These are phyloP conservation scores for Aspergillus fumigatus DNA, from an alignment of 2,329 filamentous ascomycete species.

Conservation along the genomic window DNA sequence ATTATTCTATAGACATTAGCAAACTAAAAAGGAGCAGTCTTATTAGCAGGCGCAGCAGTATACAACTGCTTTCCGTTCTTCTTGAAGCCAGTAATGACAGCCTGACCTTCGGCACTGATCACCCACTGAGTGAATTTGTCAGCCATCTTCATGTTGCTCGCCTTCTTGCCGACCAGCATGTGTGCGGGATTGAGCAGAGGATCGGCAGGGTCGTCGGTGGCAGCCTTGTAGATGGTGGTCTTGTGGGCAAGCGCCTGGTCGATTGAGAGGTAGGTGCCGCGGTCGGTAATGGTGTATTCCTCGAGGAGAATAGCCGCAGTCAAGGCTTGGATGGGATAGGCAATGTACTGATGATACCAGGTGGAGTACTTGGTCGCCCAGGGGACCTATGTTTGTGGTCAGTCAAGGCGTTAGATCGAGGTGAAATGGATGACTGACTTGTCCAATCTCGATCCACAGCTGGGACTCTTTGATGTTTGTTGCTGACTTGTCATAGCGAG, in stretches of 20 bases:
- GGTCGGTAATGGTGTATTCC: conserved; percentile 48
- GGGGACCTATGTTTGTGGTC: conserved; percentile 29
- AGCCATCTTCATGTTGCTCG: conserved; percentile 31
- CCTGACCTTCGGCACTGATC: conserved; percentile 31
- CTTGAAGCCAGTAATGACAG: conserved; percentile 34
- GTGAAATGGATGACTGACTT: conserved; percentile 18
- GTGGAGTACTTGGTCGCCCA: conserved; percentile 44
- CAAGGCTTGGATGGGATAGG: conserved; percentile 45
- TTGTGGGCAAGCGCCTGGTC: conserved; percentile 28
- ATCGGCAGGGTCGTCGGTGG: conserved; percentile 35
- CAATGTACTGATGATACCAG: conserved; percentile 47
- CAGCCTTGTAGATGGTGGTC: conserved; percentile 26
- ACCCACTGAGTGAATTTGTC: conserved; percentile 40
- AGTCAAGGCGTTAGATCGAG: neutral
- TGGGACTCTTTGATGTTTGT: conserved; percentile 47
- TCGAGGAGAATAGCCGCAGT: conserved; percentile 38
- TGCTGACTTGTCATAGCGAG: conserved; percentile 47
- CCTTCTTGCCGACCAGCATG: conserved; percentile 35
- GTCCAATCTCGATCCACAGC: conserved; percentile 45
- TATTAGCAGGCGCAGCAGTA: conserved; percentile 29
- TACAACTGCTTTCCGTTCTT: conserved; percentile 38
- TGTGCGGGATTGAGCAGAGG: conserved; percentile 43
- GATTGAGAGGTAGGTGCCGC: conserved; percentile 43
- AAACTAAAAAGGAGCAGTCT: conserved; percentile 1
- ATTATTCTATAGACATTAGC: too few species aligned